Evolutionary conservation across 306 rosid species (phyloP).

Genomic region (Trifolium fragiferum): DNA sequence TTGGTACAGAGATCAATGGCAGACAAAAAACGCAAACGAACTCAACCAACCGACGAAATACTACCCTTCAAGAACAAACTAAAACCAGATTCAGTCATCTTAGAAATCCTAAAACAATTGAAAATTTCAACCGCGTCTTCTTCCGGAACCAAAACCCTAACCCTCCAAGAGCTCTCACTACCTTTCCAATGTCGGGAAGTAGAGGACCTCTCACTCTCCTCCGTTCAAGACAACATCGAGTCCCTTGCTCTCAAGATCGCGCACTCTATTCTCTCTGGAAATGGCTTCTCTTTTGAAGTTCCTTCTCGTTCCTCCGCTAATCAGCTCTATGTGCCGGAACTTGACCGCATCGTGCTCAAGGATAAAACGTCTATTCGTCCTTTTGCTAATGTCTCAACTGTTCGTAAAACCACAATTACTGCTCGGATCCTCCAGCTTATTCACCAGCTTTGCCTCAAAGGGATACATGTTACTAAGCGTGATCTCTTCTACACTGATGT

Average conservation of each 20-base stretch:
- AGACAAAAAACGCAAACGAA: constrained; percentile 41
- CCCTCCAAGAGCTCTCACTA: constrained; percentile 75
- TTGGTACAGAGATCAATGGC: constrained; percentile 57
- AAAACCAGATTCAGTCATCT: constrained; percentile 33
- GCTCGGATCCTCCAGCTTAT: constrained; percentile 80
- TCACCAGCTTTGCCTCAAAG: constrained; percentile 79
- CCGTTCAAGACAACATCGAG: constrained; percentile 73
- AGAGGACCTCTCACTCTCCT: constrained; percentile 67
- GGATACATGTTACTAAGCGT: constrained; percentile 92
- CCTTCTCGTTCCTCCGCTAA: constrained; percentile 89
- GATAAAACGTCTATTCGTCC: constrained; percentile 79
- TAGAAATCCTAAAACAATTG: constrained; percentile 47
- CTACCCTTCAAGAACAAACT: constrained; percentile 48
- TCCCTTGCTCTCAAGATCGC: constrained; percentile 56
- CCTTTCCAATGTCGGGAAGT: constrained; percentile 82
- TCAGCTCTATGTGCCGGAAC: constrained; percentile 85
- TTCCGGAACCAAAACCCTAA: constrained; percentile 63
- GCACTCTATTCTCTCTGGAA: constrained; percentile 74
- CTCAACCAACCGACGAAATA: constrained; percentile 7
- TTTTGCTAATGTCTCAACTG: constrained; percentile 78
- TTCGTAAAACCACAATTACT: constrained; percentile 73
- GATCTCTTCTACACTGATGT: constrained; percentile 94
- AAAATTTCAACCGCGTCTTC: constrained; percentile 37
- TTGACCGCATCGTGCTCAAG: constrained; percentile 80
- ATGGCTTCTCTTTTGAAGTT: constrained; percentile 82